Conservation (phyloP, 768 basidiomycete genomes). For the Coprinellus micaceus region DNA sequence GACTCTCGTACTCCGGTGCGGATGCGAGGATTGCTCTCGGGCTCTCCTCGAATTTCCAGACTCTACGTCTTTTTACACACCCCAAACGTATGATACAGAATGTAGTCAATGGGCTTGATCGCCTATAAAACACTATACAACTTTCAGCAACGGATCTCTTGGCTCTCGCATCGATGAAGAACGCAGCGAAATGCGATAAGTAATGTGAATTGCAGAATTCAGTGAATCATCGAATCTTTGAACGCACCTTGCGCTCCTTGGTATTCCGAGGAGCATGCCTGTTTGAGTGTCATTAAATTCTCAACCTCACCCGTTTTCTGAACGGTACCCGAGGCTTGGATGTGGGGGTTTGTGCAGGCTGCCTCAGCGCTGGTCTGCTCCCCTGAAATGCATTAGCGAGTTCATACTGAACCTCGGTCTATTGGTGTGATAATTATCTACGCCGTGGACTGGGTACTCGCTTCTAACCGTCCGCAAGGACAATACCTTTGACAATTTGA, state of each 20-base stretch:
- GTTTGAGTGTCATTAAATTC: constrained; percentile 70
- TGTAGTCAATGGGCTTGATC: constrained; percentile 22
- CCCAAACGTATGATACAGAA: constrained; percentile 21
- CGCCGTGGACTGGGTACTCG: constrained; percentile 25
- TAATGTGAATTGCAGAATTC: constrained; percentile 83
- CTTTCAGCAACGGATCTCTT: constrained; percentile 50
- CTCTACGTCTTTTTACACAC: constrained; percentile 27
- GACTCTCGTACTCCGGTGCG: constrained; percentile 5
- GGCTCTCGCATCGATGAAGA: constrained; percentile 72
- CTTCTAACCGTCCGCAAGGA: constrained; percentile 25
- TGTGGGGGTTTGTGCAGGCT: constrained; percentile 36
- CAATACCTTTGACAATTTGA: constrained; percentile 44
- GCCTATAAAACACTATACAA: constrained; percentile 32
- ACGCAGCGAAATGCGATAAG: constrained; percentile 77
- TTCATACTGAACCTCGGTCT: constrained; percentile 18
- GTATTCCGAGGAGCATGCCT: constrained; percentile 72
- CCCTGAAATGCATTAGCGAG: constrained; percentile 47
- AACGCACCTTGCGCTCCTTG: constrained; percentile 76
- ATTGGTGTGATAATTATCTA: constrained; percentile 54
- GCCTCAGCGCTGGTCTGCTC: constrained; percentile 25
- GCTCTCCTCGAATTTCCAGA: constrained; percentile 17
- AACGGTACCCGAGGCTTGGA: constrained; percentile 33
- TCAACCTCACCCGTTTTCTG: constrained; percentile 38
- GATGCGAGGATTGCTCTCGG: background rate
- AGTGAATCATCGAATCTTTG: constrained; percentile 84